Evolutionary conservation across 805 yeast genomes (phyloP), one percentile per base, ranked within the genome.

Genomic region (Candida dajiaensis): DNA sequence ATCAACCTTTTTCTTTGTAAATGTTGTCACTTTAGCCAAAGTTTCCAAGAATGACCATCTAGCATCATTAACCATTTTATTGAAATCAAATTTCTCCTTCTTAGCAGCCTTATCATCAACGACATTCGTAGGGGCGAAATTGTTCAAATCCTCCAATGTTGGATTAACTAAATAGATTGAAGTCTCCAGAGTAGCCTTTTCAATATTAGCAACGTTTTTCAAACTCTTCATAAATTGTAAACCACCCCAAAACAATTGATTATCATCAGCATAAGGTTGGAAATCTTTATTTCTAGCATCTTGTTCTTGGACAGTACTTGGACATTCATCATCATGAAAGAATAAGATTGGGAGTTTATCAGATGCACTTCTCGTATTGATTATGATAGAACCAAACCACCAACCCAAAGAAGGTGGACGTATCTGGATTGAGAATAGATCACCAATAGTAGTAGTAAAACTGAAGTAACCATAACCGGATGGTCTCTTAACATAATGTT

Each of bases 191-290:
- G 84, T 73, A 0, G 95, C 80, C 51, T 73, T 75, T 54, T 84
- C 89, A 25, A 89, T 64, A 47, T 78, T 81, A 28, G 85, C 80
- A 51, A 76, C 72, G 36, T 67, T 64, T 28, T 71, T 67, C 37
- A 94, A 65, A 13, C 71, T 74, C 40, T 72, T 69, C 48, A 88
- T 65, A 48, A 94, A 83, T 54, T 86, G 85, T 38, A 76, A 78
- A 1, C 97, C 99, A 19, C 99, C 99, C 97, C 98, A 94, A 54
- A 81, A 85, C 36, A 88, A 62, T 31, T 72, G 74, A 22, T 70
- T 71, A 1, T 69, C 64, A 35, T 71, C 70, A 15, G 77, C 77
- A 62, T 89, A 90, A 0, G 95, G 89, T 48, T 85, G 86, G 62
- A 90, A 89, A 13, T 76, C 69, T 56, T 78, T 78, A 54, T 77